Evolutionary conservation across 208 protist genomes (phyloP), one percentile per base, ranked within the genome.

Genomic region (Tetramitus jugosus): DNA sequence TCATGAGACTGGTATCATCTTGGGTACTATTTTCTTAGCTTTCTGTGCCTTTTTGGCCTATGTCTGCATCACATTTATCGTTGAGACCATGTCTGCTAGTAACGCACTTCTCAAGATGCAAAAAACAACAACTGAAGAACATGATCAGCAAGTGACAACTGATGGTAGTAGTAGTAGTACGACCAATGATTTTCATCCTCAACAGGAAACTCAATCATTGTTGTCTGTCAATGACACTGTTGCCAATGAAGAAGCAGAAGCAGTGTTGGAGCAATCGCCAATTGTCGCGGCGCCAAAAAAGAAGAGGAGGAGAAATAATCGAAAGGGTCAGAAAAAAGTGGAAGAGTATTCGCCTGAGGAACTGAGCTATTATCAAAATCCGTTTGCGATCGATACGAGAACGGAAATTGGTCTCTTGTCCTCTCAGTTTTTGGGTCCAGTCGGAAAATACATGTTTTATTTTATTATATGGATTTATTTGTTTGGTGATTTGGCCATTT

Each of bases 401-500:
- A 79, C 81, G n/a, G 85, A 87, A 40, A 75, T 87, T 52, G 82
- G 83, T 43, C n/a, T 76, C 40, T 74, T 87, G 68, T 62, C 81
- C 20, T 46, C 83, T n/a, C 76, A 84, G 23, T 87, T 87, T 53
- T 43, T 87, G 2, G 84, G 84, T 43, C 29, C 77, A 60, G 64
- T 81, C 31, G 84, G 84, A 45, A 71, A 79, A 42, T 79, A 71
- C 45, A 26, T 85, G 17, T 87, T 87, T 53, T 87, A 87, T 56
- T 52, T 61, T 65, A 67, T 87, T 13, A 61, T 87, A 33, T 56
- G 86, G 60, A 10, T 85, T 6, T 87, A 87, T 71, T 46, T 87
- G 23, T 87, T 80, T 78, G 84, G 84, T 40, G 84, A 87, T 78
- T 62, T 87, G 37, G 52, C 81, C 3, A 87, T 87, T 33, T 87